These are phyloP conservation scores for Ulmus americana DNA, from an alignment of 331 rosid species.

Conservation along the genomic window DNA sequence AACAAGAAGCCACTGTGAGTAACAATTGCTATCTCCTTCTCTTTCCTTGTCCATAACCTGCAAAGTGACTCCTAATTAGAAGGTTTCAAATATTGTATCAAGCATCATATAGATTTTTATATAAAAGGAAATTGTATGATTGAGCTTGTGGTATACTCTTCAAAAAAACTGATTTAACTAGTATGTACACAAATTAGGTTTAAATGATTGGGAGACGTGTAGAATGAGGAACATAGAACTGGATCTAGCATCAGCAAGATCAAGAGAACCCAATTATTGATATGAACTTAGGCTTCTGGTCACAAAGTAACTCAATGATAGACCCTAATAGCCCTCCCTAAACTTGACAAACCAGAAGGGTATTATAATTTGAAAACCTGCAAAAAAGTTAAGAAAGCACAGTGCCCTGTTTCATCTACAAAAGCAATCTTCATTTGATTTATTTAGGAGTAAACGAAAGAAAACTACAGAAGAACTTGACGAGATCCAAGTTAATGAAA, in stretches of 20 bases:
- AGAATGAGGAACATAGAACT: no score
- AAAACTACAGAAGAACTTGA: background rate
- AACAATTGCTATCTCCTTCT: constrained; percentile 45
- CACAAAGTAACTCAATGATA: background rate
- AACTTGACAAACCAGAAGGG: background rate
- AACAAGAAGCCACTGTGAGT: constrained; percentile 43
- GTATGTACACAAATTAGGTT: no score
- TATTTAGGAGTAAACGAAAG: background rate
- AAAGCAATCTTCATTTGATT: background rate
- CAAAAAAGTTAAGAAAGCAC: background rate
- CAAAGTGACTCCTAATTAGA: background rate
- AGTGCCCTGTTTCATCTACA: background rate
- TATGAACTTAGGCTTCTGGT: constrained; percentile 8
- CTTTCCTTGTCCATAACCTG: constrained; percentile 45
- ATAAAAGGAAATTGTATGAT: background rate
- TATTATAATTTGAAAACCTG: background rate
- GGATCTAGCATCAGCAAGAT: no score
- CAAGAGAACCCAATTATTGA: background rate
- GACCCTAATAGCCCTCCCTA: background rate
- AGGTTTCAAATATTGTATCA: background rate
- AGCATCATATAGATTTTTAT: background rate
- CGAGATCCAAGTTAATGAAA: background rate
- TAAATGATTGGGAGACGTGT: no score
- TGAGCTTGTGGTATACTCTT: no score
- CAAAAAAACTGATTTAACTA: no score